Evolutionary conservation across 257 asterid genomes (phyloP).

Genomic region (Solanum chaucha): DNA sequence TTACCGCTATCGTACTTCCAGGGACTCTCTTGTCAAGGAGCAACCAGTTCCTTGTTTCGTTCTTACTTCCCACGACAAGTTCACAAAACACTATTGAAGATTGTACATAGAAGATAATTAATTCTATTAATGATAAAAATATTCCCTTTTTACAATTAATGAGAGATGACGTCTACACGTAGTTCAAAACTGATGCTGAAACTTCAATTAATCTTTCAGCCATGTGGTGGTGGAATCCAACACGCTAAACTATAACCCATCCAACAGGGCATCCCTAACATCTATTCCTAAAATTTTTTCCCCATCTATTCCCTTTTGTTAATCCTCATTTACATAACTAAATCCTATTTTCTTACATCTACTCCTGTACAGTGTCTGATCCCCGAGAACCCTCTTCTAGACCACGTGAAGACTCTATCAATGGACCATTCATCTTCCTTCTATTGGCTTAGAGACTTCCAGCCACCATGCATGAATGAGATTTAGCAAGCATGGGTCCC

Average conservation of each 20-base stretch:
- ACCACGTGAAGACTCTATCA: background rate
- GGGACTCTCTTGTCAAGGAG: background rate
- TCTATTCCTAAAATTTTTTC: background rate
- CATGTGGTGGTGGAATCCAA: background rate
- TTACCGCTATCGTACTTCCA: background rate
- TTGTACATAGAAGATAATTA: background rate
- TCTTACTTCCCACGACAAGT: background rate
- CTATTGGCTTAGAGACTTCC: background rate
- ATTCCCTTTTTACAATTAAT: background rate
- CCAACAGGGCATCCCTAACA: background rate
- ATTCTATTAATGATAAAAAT: background rate
- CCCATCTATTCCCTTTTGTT: conserved; percentile 14
- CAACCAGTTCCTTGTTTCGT: background rate
- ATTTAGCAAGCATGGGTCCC: background rate
- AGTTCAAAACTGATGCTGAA: conserved; percentile 9
- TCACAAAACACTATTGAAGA: background rate
- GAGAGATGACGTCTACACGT: background rate
- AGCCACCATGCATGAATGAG: background rate
- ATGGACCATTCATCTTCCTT: background rate
- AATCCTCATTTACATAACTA: conserved; percentile 48
- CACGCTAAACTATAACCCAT: background rate
- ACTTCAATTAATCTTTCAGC: background rate
- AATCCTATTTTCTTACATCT: conserved; percentile 37
- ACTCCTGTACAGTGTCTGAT: conserved; percentile 41
- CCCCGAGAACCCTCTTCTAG: conserved; percentile 16